Base-by-base conservation (phyloP, 2,329 filamentous ascomycete genomes). In the Arthrobotrys musiformis region DNA sequence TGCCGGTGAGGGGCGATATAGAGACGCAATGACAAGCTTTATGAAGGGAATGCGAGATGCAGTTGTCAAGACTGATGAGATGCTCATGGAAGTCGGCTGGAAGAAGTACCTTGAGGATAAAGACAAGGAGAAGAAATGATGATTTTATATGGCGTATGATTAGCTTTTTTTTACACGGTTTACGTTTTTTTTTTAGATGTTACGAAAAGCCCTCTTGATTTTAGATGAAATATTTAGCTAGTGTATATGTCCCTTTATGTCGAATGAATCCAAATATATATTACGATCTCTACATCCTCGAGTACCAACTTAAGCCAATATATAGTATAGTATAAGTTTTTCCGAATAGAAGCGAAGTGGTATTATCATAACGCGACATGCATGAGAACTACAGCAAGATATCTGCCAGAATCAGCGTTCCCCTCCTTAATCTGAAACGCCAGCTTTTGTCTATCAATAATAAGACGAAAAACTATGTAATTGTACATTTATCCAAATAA, bases 1-100 rank as follows among this genome's bases (percentile, higher is more conserved):
- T 1, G 83, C 87, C 2, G 85, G 84, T 40, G 87, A 90, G 70
- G 83, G 84, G 13, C 85, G 30, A 35, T 62, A 77, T 33, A 40
- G 66, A 56, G 33, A 70, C 22, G 60, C 66, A 2, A 70, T 77
- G 66, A 22, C 28, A 8, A 33, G 28, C 6, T 77, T 58, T 30
- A 77, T 70, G 64, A 54, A 64, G 17, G 37, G 50, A 15, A 77
- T 70, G 73, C 22, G 73, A 2, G 60, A 70, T 17, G 44, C 54
- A 8, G 66, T 77, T 44, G 66, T 60, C 8, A 44, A 30, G 7
- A 77, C 52, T 28, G 73, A 62, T 54, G 60, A 54, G 22, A 77
- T 54, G 44, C 35, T 70, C 4, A 37, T 66, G 60, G 66, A 67
- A 15, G 64, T 76, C 26, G 72, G 72, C 7, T 76, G 68, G 68